A percentile compares a stretch with the other conserved stretches of the same genome.
Evolutionary conservation across 176 grass and related monocot species (phyloP).

Genomic region (Oryza rufipogon): DNA sequence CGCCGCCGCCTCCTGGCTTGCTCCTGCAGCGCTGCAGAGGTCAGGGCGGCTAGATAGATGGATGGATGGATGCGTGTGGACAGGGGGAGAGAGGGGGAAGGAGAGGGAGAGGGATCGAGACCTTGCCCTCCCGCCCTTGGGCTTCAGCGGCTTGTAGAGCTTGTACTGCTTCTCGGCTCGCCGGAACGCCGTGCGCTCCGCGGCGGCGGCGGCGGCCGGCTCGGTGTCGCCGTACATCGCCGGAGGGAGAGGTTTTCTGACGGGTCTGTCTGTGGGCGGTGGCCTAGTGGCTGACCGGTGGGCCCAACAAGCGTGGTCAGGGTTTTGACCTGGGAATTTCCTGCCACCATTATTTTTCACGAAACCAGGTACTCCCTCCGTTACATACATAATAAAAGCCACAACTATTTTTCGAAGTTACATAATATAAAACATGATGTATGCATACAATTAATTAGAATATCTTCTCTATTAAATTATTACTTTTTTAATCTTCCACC

Average conservation of each 20-base stretch:
- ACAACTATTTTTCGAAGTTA: no score
- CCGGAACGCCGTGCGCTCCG: constrained; percentile 81
- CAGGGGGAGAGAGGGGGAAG: background rate
- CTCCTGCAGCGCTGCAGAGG: background rate
- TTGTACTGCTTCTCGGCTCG: constrained; percentile 85
- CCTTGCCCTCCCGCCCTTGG: constrained; percentile 56
- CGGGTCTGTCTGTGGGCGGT: background rate
- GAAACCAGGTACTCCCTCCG: no score
- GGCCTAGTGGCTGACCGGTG: no score
- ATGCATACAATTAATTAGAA: no score
- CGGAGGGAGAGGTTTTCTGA: background rate
- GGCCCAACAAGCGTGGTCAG: no score
- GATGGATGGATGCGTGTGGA: background rate
- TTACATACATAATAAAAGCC: no score
- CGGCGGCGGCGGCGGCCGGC: constrained; percentile 36
- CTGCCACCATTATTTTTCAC: no score
- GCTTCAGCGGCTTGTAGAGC: constrained; percentile 62
- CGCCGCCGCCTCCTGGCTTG: background rate
- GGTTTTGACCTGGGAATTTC: no score
- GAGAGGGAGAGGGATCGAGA: background rate
- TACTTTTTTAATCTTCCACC: no score
- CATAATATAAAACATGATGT: no score
- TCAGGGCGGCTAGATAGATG: background rate
- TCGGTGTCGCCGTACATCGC: constrained; percentile 60
- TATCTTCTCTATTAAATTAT: no score